Conservation (phyloP, 2,329 filamentous ascomycete species). For the Fusarium chuoi region DNA sequence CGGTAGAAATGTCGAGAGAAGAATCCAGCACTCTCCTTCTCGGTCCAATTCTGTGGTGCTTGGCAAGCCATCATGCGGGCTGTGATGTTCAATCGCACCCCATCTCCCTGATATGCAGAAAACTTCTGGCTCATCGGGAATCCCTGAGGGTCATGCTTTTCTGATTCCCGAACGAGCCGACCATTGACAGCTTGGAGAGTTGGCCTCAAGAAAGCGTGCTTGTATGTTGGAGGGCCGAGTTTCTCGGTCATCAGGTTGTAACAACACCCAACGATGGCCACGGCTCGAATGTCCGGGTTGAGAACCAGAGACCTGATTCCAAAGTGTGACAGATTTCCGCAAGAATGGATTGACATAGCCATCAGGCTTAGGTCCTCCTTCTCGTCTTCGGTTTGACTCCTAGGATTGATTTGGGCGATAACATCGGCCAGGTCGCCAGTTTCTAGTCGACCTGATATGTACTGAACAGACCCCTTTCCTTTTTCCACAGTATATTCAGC, state of each 20-base stretch:
- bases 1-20: slow-evolving; percentile 95
- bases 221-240: slow-evolving; percentile 86
- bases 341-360: slow-evolving; percentile 96
- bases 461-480: slow-evolving; percentile 77
- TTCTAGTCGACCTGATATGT: slow-evolving; percentile 78
- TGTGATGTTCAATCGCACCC: slow-evolving; percentile 91
- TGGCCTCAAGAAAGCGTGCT: slow-evolving; percentile 80
- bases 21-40: slow-evolving; percentile 82
- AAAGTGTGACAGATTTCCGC: slow-evolving; percentile 96
- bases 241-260: slow-evolving; percentile 96
- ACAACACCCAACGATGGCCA: slow-evolving; percentile 97
- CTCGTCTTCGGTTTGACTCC: slow-evolving; percentile 31
- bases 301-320: slow-evolving; percentile 86
- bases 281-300: slow-evolving; percentile 86
- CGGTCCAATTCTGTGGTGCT: slow-evolving; percentile 91
- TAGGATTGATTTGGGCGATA: slow-evolving; percentile 66
- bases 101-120: slow-evolving; percentile 65
- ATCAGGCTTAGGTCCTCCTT: slow-evolving; percentile 68
- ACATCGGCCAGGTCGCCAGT: slow-evolving; percentile 77
- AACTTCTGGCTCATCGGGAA: slow-evolving; percentile 90
- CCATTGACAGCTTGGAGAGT: slow-evolving; percentile 73
- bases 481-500: slow-evolving; percentile 66
- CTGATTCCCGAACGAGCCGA: slow-evolving; percentile 74
- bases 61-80: slow-evolving; percentile 98
- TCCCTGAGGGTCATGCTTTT: slow-evolving; percentile 84